Percentiles rank a stretch among this genome's conserved stretches.
phyloP scores from a whole-genome alignment of 495 filamentous ascomycete genomes.

The Neurospora sp. region DNA sequence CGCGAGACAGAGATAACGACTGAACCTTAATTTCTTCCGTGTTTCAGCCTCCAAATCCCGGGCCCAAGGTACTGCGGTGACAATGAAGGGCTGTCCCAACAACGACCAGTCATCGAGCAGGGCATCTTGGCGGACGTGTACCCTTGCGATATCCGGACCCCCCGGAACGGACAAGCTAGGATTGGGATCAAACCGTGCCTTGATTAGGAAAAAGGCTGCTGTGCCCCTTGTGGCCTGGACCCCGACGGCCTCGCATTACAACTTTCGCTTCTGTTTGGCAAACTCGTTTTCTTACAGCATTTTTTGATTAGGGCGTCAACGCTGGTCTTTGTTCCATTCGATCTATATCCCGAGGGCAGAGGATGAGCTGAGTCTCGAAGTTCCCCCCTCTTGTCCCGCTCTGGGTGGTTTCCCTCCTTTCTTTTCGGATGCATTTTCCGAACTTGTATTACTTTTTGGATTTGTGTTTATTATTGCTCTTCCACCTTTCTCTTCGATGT shows the following conservation, averaged over 20 bases:
- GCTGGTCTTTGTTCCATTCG: neutral
- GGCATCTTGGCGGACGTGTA: neutral
- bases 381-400: neutral
- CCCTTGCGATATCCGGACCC: neutral
- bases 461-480: constrained; percentile 2
- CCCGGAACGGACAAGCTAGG: neutral
- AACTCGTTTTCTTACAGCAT: neutral
- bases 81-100: neutral
- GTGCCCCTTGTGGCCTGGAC: neutral
- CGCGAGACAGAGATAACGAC: constrained; percentile 24
- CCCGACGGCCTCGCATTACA: neutral
- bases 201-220: neutral
- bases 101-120: neutral
- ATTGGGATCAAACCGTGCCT: neutral
- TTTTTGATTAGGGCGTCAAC: constrained; percentile 2
- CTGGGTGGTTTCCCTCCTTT: neutral
- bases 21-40: constrained; percentile 30
- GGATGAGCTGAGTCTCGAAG: neutral
- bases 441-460: constrained; percentile 2
- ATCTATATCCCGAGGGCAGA: neutral
- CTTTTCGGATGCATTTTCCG: neutral
- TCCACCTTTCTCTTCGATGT: neutral
- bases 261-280: neutral
- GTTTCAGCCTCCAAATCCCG: constrained; percentile 25
- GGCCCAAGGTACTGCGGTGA: constrained; percentile 7